Percentiles rank a stretch among this genome's conserved stretches.
Evolutionary conservation across 345 rosid genomes (phyloP).

Genomic region (Jatropha curcas): DNA sequence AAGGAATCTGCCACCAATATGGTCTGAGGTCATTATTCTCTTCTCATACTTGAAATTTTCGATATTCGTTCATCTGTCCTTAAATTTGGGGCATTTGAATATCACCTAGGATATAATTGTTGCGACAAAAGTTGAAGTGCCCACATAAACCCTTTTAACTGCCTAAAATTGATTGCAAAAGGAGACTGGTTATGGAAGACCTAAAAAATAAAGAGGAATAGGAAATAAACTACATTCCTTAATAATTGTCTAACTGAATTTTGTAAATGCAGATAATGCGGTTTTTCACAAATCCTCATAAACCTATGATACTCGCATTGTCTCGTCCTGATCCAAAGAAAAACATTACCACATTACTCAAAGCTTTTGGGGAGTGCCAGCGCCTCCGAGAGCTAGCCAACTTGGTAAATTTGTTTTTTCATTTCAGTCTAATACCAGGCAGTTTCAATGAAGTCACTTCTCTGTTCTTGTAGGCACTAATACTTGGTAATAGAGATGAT

Average conservation of each 20-base stretch:
- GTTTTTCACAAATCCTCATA: conserved; percentile 88
- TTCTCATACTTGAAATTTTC: conserved; percentile 2
- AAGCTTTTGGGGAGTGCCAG: conserved; percentile 90
- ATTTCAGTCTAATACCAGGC: neutral
- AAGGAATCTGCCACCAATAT: conserved; percentile 72
- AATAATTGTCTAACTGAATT: conserved; percentile 4
- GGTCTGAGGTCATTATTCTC: conserved; percentile 64
- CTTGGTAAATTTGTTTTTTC: conserved; percentile 49
- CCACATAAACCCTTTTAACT: conserved; percentile 3
- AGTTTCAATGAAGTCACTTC: conserved; percentile 2
- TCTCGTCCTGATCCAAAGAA: conserved; percentile 95
- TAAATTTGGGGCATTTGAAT: neutral
- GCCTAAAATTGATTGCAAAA: neutral
- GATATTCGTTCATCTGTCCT: no score
- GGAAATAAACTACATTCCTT: neutral
- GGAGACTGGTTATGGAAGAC: neutral
- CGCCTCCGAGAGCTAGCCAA: conserved; percentile 84
- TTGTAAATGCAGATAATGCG: conserved; percentile 62
- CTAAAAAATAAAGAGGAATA: neutral
- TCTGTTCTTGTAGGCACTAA: conserved; percentile 49
- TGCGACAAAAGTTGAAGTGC: neutral
- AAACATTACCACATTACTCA: conserved; percentile 81
- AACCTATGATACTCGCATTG: conserved; percentile 85
- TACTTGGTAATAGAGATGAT: conserved; percentile 65
- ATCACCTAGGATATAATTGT: neutral